phyloP scores from a whole-genome alignment of 148 eudicot species.

The Suaeda aralocaspica region DNA sequence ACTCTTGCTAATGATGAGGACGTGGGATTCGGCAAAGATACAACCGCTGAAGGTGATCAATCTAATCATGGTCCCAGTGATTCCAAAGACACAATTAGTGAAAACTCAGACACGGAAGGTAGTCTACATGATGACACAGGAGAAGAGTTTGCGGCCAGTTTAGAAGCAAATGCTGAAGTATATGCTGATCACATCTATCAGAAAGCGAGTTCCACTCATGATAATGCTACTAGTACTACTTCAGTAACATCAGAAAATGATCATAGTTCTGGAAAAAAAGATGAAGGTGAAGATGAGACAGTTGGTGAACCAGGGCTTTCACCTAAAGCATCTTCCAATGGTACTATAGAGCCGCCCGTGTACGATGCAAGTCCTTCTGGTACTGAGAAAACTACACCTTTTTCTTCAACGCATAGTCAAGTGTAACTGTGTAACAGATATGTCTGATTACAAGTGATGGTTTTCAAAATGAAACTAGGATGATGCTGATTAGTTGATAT shows the following conservation, averaged over 20 bases:
- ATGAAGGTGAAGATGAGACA: conserved; percentile 17
- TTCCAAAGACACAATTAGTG: conserved; percentile 43
- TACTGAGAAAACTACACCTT: conserved; percentile 31
- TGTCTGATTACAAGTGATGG: not conserved
- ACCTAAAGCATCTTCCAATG: conserved; percentile 25
- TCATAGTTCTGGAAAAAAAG: conserved; percentile 24
- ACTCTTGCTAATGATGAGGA: conserved; percentile 29
- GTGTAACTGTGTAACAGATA: not conserved
- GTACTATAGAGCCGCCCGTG: conserved; percentile 56
- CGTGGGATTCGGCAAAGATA: conserved; percentile 27
- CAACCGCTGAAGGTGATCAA: conserved; percentile 25
- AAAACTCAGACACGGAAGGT: conserved; percentile 42
- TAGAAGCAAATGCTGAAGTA: not conserved
- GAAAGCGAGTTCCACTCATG: conserved; percentile 9
- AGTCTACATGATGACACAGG: conserved; percentile 28
- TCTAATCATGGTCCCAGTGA: too few species aligned
- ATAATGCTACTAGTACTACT: conserved; percentile 23
- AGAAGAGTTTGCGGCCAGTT: conserved; percentile 7
- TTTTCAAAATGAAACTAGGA: not conserved
- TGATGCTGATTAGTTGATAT: too few species aligned
- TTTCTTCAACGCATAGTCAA: conserved; percentile 21
- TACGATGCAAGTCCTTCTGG: conserved; percentile 71
- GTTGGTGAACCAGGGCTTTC: conserved; percentile 29
- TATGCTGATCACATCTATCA: not conserved
- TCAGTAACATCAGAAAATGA: conserved; percentile 25